A percentile compares a stretch with the other conserved stretches of the same genome.
Conservation (phyloP, 2,329 filamentous ascomycete genomes). For the Diaporthe caulivora region DNA sequence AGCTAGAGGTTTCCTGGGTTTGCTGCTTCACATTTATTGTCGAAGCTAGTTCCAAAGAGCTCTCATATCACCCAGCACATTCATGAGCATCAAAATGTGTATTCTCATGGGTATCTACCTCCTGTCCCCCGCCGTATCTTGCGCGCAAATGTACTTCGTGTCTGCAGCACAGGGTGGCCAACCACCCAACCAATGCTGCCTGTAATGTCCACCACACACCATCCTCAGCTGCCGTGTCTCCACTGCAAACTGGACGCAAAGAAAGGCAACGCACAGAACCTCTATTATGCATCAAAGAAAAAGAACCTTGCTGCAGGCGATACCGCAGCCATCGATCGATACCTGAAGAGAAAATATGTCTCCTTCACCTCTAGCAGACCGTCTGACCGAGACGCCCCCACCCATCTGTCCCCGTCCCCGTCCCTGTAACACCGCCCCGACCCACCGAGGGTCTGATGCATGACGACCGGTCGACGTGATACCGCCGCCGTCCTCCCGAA, state of each 20-base stretch:
- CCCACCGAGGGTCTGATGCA: not conserved
- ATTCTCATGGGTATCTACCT: slow-evolving; percentile 22
- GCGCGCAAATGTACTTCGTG: not conserved
- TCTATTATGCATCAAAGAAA: slow-evolving; percentile 13
- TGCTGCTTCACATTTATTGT: no score
- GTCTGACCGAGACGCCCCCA: not conserved
- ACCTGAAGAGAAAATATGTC: not conserved
- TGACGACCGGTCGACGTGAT: not conserved
- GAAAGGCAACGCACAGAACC: not conserved
- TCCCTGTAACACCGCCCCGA: not conserved
- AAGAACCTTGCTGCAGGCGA: not conserved
- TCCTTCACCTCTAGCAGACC: not conserved
- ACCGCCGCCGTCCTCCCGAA: not conserved
- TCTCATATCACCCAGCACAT: not conserved
- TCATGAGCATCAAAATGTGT: not conserved
- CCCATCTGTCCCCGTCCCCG: no score
- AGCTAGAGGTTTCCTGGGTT: no score
- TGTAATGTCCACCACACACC: not conserved
- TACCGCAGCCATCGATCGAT: not conserved
- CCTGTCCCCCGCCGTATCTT: not conserved
- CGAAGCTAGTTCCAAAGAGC: no score
- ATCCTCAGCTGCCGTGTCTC: not conserved
- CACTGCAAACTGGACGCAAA: not conserved
- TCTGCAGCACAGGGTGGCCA: not conserved
- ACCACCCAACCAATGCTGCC: not conserved